Evolutionary conservation across 306 rosid species (phyloP), one percentile per base, ranked within the genome.

Genomic region (Lagenaria siceraria): DNA sequence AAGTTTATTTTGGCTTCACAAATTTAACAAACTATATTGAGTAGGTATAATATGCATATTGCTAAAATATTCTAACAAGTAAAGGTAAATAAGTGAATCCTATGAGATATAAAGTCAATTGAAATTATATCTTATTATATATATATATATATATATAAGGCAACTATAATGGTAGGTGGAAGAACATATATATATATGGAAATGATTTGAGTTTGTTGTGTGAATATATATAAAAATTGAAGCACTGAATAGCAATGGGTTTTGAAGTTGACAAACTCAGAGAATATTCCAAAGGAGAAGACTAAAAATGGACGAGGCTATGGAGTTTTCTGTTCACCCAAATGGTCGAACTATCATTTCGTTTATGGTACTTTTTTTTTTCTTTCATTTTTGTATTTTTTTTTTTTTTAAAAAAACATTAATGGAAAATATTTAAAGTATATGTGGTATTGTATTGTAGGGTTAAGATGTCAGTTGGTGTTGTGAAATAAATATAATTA

Each of bases 201-300:
- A 56, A 58, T 11, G 24, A 58, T 24, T 58, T 24, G 33, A 3
- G 17, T 10, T 58, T 58, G 10, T 21, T 22, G 6, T 25, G 6
- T 25, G 52, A 46, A 60, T 25, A 60, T 60, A 0, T 13, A 14
- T 60, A 60, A 24, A 58, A 27, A 7, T 13, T 27, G 66, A 29
- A 27, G 38, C 31, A n/a, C 59, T n/a, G 59, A 53, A 53, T 52
- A 18, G 7, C 60, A 55, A 55, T 25, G 6, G 40, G 0, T 29
- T 5, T 65, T 65, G 72, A 65, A 65, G 49, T 65, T 65, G 49
- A 65, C 72, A 65, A 65, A 65, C 27, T 65, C 49, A 33, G 69
- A 63, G 70, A 63, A 63, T 63, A 63, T 63, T 63, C 46, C 11
- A 2, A 31, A 29, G 4, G 43, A 63, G 70, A 63, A 4, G 70